Percentiles rank a stretch among this genome's conserved stretches.
phyloP scores from a whole-genome alignment of 768 basidiomycete species.

The Tephrocybe rancida region DNA sequence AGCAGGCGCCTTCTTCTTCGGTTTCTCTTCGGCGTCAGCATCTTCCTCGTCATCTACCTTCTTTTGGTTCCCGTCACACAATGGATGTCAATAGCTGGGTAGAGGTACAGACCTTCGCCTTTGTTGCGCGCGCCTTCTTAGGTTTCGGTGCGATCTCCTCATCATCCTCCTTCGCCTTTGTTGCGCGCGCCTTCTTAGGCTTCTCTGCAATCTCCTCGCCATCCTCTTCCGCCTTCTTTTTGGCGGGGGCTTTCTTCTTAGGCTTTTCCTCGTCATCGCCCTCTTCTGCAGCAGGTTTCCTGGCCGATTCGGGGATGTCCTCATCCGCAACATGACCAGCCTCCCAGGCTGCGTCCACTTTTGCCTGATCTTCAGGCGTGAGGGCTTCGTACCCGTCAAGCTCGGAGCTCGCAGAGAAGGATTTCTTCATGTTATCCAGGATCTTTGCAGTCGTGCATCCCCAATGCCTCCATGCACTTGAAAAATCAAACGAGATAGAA shows the following conservation, averaged over 20 bases:
- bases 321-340: conserved; percentile 79
- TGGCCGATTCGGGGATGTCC: conserved; percentile 78
- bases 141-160: conserved; percentile 21
- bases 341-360: conserved; percentile 72
- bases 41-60: conserved; percentile 31
- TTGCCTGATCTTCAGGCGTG: conserved; percentile 66
- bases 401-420: conserved; percentile 59
- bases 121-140: conserved; percentile 20
- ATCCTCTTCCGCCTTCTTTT: conserved; percentile 20
- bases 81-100: neutral
- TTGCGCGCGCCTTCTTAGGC: conserved; percentile 21
- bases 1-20: conserved; percentile 52
- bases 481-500: conserved; percentile 4
- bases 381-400: conserved; percentile 88
- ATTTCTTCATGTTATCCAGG: conserved; percentile 68
- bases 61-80: neutral
- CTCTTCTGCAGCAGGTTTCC: conserved; percentile 42
- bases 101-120: conserved; percentile 17
- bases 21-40: conserved; percentile 50
- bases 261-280: conserved; percentile 26
- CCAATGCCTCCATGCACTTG: conserved; percentile 88
- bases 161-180: conserved; percentile 15
- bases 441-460: conserved; percentile 79
- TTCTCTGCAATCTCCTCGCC: conserved; percentile 18
- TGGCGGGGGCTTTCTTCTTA: conserved; percentile 42